phyloP scores from a whole-genome alignment of 148 eudicot species.

The Arctostaphylos glauca region DNA sequence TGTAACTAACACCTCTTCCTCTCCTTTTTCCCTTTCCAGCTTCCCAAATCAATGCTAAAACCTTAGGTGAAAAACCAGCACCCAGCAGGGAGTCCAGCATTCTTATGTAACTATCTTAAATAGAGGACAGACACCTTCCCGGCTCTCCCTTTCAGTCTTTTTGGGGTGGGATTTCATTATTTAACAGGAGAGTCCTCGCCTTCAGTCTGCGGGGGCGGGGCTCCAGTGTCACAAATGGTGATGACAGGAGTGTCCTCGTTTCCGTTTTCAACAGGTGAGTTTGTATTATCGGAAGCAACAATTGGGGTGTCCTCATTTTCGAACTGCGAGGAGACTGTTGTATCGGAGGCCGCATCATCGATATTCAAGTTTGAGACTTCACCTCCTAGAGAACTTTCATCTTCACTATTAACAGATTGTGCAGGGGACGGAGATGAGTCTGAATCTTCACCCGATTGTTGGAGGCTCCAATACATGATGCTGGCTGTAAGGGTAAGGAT shows the following conservation, averaged over 20 bases:
- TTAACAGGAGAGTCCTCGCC: neutral
- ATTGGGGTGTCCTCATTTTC: conserved; percentile 15
- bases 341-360: conserved; percentile 69
- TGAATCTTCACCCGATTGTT: conserved; percentile 51
- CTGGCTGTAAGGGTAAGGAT: conserved; percentile 85
- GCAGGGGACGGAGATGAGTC: conserved; percentile 52
- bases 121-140: too few relatives aligned
- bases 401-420: conserved; percentile 55
- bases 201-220: neutral
- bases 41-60: neutral
- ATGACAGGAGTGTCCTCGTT: conserved; percentile 17
- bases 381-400: conserved; percentile 56
- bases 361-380: conserved; percentile 60
- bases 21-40: neutral
- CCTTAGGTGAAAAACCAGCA: neutral
- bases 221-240: neutral
- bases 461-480: conserved; percentile 92
- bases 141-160: too few relatives aligned
- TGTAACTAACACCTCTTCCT: neutral
- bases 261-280: conserved; percentile 23
- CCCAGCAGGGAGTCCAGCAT: neutral
- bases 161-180: neutral
- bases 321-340: conserved; percentile 32
- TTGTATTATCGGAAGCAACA: neutral
- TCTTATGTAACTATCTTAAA: too few relatives aligned